Percentiles rank a stretch among this genome's conserved stretches.
phyloP scores from a whole-genome alignment of 192 early-diverging fungal genomes.

The Spizellomyces punctatus region DNA sequence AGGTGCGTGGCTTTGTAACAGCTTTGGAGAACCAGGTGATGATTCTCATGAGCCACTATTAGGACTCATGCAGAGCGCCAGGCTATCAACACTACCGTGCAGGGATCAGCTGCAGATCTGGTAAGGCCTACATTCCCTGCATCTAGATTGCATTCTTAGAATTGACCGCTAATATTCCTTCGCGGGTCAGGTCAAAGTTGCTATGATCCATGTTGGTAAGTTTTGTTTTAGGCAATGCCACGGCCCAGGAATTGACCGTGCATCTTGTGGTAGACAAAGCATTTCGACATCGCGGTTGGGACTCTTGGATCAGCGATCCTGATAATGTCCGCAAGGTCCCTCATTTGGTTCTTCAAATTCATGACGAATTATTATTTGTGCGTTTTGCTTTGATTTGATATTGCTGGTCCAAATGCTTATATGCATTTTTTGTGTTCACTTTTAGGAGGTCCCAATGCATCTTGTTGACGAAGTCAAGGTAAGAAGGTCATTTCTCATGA shows the following conservation, averaged over 20 bases:
- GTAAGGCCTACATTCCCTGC: constrained; percentile 1
- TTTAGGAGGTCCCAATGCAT: not conserved
- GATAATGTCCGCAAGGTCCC: constrained; percentile 14
- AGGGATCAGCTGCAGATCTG: constrained; percentile 44
- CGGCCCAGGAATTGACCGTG: too few species aligned
- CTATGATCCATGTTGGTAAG: constrained; percentile 14
- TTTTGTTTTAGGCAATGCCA: not conserved
- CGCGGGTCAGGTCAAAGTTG: constrained; percentile 11
- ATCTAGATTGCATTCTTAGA: constrained; percentile 5
- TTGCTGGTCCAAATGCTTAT: not conserved
- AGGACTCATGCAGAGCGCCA: constrained; percentile 43
- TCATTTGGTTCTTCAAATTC: constrained; percentile 38
- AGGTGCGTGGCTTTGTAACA: constrained; percentile 1
- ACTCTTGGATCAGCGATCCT: constrained; percentile 16
- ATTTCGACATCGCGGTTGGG: constrained; percentile 17
- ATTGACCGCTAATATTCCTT: not conserved
- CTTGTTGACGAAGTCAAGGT: constrained; percentile 6
- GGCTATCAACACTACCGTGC: constrained; percentile 41
- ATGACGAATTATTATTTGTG: constrained; percentile 40
- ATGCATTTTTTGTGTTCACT: too few species aligned
- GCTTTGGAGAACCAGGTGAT: constrained; percentile 4
- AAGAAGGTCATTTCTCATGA: too few species aligned
- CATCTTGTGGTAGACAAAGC: not conserved
- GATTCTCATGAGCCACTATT: not conserved
- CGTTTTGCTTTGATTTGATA: not conserved